These are phyloP conservation scores for Penicillium psychrofluorescens DNA, from an alignment of 495 filamentous ascomycete genomes.

Conservation along the genomic window DNA sequence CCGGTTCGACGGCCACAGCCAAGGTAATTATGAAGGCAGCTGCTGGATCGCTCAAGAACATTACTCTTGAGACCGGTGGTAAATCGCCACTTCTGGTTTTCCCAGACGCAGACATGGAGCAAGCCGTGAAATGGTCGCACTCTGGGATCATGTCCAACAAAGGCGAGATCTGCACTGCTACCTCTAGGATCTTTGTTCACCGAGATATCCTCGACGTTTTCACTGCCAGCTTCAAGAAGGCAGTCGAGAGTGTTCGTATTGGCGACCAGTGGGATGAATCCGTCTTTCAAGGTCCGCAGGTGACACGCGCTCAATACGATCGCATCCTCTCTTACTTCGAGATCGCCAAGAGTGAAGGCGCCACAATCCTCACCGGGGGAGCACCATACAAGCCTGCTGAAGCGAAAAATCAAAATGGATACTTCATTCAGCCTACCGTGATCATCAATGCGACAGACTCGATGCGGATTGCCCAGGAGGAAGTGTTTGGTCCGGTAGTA, in stretches of 20 bases:
- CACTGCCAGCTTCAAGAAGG: slow-evolving; percentile 64
- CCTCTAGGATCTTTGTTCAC: slow-evolving; percentile 72
- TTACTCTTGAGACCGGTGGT: slow-evolving; percentile 89
- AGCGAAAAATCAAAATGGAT: slow-evolving; percentile 44
- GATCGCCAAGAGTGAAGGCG: slow-evolving; percentile 77
- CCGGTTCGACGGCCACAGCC: slow-evolving; percentile 75
- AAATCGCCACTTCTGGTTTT: slow-evolving; percentile 84
- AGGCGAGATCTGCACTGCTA: slow-evolving; percentile 60
- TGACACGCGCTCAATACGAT: slow-evolving; percentile 88
- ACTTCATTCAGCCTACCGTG: slow-evolving; percentile 67
- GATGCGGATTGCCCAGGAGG: slow-evolving; percentile 67
- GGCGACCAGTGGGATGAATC: slow-evolving; percentile 81
- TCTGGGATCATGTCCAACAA: slow-evolving; percentile 69
- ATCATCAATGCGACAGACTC: slow-evolving; percentile 65
- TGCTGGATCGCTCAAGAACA: slow-evolving; percentile 80
- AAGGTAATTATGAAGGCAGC: slow-evolving; percentile 91
- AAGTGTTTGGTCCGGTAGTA: slow-evolving; percentile 89
- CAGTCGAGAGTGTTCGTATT: slow-evolving; percentile 61
- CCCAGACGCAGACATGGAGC: slow-evolving; percentile 79
- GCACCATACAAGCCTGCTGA: slow-evolving; percentile 60
- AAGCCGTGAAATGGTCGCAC: slow-evolving; percentile 84
- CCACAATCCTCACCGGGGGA: slow-evolving; percentile 69
- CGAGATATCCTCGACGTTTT: slow-evolving; percentile 79
- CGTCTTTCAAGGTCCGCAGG: slow-evolving; percentile 93
- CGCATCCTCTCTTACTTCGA: slow-evolving; percentile 80